phyloP scores from a whole-genome alignment of 352 stramenopile genomes.

The Phytophthora kernoviae region DNA sequence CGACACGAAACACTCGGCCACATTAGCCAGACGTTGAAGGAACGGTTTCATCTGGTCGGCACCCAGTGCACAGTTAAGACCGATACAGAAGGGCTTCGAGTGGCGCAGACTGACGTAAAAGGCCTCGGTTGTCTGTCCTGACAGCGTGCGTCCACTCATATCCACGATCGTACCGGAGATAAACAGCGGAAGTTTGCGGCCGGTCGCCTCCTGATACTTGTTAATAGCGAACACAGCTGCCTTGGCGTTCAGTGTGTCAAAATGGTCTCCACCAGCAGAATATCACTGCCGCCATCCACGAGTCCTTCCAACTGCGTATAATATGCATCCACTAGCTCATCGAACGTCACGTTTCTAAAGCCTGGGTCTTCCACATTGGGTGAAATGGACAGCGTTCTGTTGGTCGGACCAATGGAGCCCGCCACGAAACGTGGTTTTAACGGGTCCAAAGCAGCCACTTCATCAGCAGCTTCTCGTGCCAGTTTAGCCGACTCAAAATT shows the following conservation, averaged over 20 bases:
- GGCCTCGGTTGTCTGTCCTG: constrained; percentile 95
- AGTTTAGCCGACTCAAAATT: constrained; percentile 94
- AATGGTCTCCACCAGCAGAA: constrained; percentile 98
- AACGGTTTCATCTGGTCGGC: constrained; percentile 97
- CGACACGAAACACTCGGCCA: constrained; percentile 96
- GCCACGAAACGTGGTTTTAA: constrained; percentile 94
- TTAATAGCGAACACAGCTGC: constrained; percentile 95
- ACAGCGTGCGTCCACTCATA: constrained; percentile 96
- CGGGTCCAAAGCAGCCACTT: constrained; percentile 93
- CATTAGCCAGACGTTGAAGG: constrained; percentile 90
- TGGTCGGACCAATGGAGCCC: constrained; percentile 96
- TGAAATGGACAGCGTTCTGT: constrained; percentile 96
- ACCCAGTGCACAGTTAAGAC: constrained; percentile 96
- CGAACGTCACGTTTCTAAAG: constrained; percentile 96
- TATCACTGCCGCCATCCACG: constrained; percentile 94
- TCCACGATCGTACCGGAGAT: constrained; percentile 97
- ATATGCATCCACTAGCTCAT: constrained; percentile 96
- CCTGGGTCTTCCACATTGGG: constrained; percentile 95
- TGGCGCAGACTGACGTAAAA: constrained; percentile 97
- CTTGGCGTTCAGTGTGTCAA: constrained; percentile 98
- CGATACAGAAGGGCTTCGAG: constrained; percentile 96
- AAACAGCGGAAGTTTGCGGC: constrained; percentile 94
- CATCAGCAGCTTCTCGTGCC: constrained; percentile 92
- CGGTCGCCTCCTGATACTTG: constrained; percentile 92
- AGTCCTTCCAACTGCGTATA: constrained; percentile 95